Conservation (phyloP, 2,329 filamentous ascomycete genomes). For the Chaetomium globosum region DNA sequence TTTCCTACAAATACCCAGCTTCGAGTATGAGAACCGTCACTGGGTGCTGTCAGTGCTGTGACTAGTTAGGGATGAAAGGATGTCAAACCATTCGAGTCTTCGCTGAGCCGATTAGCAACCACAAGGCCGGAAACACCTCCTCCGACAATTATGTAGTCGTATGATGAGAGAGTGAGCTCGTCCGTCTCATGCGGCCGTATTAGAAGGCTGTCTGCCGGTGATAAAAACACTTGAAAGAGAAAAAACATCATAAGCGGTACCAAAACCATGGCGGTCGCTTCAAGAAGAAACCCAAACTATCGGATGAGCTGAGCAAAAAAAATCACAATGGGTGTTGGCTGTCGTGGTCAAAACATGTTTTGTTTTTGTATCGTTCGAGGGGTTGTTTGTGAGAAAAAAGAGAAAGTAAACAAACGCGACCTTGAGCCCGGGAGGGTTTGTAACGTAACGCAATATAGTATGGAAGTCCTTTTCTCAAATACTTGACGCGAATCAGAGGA, state of each 20-base stretch:
- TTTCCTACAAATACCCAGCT: not conserved
- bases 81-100: conserved; percentile 47
- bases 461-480: not conserved
- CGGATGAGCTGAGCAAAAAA: not conserved
- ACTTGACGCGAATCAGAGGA: not conserved
- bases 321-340: not conserved
- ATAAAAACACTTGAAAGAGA: not conserved
- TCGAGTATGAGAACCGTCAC: not conserved
- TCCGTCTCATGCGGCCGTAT: conserved; percentile 21
- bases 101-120: conserved; percentile 52
- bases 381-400: not conserved
- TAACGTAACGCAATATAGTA: not conserved
- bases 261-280: not conserved
- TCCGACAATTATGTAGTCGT: conserved; percentile 50
- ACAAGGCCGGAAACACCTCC: conserved; percentile 56
- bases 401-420: conserved; percentile 1
- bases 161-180: conserved; percentile 24
- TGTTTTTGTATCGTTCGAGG: not conserved
- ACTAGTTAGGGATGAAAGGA: not conserved
- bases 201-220: not conserved
- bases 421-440: not conserved
- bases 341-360: not conserved
- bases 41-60: not conserved
- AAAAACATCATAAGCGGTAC: not conserved
- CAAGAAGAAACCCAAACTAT: not conserved